phyloP scores from a whole-genome alignment of 2,329 filamentous ascomycete species.

The Trichoderma arundinaceum region DNA sequence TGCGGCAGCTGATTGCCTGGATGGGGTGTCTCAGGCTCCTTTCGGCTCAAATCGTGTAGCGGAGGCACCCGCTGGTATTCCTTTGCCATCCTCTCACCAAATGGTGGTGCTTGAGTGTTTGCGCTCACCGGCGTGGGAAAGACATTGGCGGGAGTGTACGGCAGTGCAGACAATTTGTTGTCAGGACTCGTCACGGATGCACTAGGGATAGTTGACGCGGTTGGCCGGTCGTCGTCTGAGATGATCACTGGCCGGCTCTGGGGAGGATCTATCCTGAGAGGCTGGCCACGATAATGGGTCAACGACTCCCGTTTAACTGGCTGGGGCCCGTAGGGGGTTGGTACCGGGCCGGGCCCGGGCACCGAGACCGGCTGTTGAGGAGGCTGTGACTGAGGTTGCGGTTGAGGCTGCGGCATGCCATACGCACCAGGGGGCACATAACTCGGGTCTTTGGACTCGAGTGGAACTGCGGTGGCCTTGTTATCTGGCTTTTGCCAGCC shows the following conservation, averaged over 20 bases:
- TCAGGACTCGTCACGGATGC: conserved; percentile 64
- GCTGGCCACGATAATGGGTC: conserved; percentile 65
- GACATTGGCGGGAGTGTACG: conserved; percentile 59
- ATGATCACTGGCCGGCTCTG: conserved; percentile 61
- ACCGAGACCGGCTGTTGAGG: conserved; percentile 15
- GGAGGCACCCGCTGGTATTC: conserved; percentile 67
- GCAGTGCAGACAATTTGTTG: conserved; percentile 65
- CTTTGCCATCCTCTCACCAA: conserved; percentile 58
- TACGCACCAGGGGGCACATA: conserved; percentile 68
- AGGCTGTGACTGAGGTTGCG: conserved; percentile 31
- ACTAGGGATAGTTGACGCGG: conserved; percentile 64
- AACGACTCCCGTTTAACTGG: conserved; percentile 61
- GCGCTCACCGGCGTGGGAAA: conserved; percentile 70
- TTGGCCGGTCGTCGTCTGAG: conserved; percentile 61
- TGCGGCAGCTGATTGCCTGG: conserved; percentile 60
- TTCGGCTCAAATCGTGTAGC: conserved; percentile 63
- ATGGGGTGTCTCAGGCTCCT: conserved; percentile 60
- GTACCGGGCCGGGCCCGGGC: conserved; percentile 1
- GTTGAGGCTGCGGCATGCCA: conserved; percentile 58
- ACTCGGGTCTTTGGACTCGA: conserved; percentile 81
- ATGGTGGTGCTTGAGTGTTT: conserved; percentile 51
- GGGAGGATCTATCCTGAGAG: conserved; percentile 67
- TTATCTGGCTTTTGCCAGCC: conserved; percentile 77
- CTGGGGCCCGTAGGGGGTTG: conserved; percentile 42
- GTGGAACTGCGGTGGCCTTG: conserved; percentile 70